Percentiles rank a stretch among this genome's conserved stretches.
These are phyloP conservation scores for Sporobolomyces pararoseus DNA, from an alignment of 768 basidiomycete species.

Conservation along the genomic window DNA sequence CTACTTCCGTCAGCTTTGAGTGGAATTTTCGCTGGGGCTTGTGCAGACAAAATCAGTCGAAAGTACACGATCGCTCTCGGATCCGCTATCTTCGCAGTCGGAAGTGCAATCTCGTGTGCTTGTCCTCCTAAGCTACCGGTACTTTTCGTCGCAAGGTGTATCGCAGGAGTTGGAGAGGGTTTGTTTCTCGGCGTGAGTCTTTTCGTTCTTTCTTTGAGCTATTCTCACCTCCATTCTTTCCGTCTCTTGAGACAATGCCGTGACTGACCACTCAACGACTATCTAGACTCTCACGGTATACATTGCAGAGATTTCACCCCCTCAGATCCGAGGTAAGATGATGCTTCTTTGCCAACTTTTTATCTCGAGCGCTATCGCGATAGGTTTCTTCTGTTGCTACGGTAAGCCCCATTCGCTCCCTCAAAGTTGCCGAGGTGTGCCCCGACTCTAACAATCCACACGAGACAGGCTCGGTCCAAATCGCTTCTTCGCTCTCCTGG, in stretches of 20 bases:
- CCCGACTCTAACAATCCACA: too few species aligned
- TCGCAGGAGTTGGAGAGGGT: conserved; percentile 25
- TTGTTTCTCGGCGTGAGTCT: not conserved
- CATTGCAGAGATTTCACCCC: conserved; percentile 47
- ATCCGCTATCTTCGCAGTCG: conserved; percentile 52
- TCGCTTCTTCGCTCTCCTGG: conserved; percentile 51
- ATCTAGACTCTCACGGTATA: conserved; percentile 10
- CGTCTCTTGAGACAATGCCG: too few species aligned
- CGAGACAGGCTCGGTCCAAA: conserved; percentile 41
- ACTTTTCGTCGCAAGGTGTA: conserved; percentile 12
- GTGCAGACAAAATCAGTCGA: conserved; percentile 56
- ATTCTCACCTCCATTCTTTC: too few species aligned
- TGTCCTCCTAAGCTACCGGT: not conserved
- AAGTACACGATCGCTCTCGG: conserved; percentile 55
- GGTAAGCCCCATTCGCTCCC: conserved; percentile 44
- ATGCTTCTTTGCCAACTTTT: conserved; percentile 54
- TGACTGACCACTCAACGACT: too few species aligned
- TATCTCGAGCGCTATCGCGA: conserved; percentile 54
- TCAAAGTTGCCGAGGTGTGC: too few species aligned
- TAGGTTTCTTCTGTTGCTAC: conserved; percentile 39
- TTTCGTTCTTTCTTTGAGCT: too few species aligned
- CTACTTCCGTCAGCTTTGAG: conserved; percentile 41
- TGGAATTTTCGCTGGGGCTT: conserved; percentile 48
- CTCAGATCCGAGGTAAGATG: conserved; percentile 52
- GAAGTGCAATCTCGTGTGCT: conserved; percentile 49